These are phyloP conservation scores for Hydrangea macrophylla DNA, from an alignment of 148 eudicot genomes.

Conservation along the genomic window DNA sequence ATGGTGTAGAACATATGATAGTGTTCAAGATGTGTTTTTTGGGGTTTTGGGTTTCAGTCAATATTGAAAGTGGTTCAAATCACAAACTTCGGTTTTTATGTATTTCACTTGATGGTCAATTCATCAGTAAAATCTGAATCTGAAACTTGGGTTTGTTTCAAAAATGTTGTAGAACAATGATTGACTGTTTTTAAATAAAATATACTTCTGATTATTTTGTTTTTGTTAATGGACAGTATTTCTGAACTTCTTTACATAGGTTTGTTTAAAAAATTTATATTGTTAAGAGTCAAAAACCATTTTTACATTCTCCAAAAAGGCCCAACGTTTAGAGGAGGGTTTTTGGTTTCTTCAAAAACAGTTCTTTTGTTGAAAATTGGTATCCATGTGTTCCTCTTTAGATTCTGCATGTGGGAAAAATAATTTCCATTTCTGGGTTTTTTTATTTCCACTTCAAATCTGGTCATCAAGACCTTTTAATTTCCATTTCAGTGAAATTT, in stretches of 20 bases:
- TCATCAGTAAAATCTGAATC: neutral
- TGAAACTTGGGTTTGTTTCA: constrained; percentile 1
- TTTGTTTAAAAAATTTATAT: neutral
- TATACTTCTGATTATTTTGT: neutral
- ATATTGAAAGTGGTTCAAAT: neutral
- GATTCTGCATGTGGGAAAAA: neutral
- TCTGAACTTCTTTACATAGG: neutral
- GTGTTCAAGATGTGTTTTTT: neutral
- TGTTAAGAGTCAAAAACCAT: neutral
- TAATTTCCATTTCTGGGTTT: neutral
- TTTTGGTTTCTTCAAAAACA: neutral
- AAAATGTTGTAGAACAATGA: neutral
- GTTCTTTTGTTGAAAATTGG: neutral
- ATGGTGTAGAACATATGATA: neutral
- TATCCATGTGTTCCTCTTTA: neutral
- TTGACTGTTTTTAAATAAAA: neutral
- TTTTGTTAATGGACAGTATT: neutral
- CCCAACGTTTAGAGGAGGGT: too few species aligned
- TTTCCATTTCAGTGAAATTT: neutral
- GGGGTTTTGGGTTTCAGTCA: neutral
- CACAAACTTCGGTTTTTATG: neutral
- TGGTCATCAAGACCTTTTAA: neutral
- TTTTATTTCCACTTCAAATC: neutral
- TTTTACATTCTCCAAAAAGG: neutral
- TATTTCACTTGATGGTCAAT: neutral